Base-by-base conservation (phyloP, 805 yeast species). In the Candida morakotiae region DNA sequence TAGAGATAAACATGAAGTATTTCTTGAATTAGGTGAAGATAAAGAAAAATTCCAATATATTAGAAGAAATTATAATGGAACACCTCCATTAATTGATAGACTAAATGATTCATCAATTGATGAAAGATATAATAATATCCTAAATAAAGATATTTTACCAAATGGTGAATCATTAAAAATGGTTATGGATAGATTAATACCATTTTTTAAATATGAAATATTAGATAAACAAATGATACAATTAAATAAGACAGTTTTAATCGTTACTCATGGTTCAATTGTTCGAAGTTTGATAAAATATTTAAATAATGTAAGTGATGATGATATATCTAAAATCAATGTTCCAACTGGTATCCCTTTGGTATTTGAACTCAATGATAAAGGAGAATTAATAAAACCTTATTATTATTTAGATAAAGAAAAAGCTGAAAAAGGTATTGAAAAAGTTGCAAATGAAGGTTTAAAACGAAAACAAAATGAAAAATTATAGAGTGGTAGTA, bases 281-380 rank as follows among this genome's bases (percentile, higher is more conserved):
- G 71, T 64, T 9, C 55, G 73, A 39, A 60, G 68, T 34, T 46
- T 67, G 21, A 67, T 66, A 23, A 67, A 67, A 47, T 56, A 62
- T 35, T 52, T 67, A 21, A 54, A 54, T 31, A 49, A 53, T 22
- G 60, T 66, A 19, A 55, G 60, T 35, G 69, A 67, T 45, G 55
- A 55, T 24, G 64, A 60, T 36, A 65, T 67, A 22, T 55, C 62
- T 28, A 55, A 58, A 30, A 62, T 67, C 37, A 65, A 67, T 42
- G 67, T 66, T 2, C 72, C 73, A 14, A 67, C 71, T 1, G 73
- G 72, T 1, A 58, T 67, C 3, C 73, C 73, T 8, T 48, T 66
- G n/a, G 64, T 65, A 17, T 67, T 67, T 45, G 71, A 67, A 39
- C 40, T 65, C 7, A 53, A 60, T 38, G 62, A 62, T 29, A 38